A percentile compares a stretch with the other conserved stretches of the same genome.
Conservation (phyloP, 495 filamentous ascomycete species). For the Penicillium daleae region DNA sequence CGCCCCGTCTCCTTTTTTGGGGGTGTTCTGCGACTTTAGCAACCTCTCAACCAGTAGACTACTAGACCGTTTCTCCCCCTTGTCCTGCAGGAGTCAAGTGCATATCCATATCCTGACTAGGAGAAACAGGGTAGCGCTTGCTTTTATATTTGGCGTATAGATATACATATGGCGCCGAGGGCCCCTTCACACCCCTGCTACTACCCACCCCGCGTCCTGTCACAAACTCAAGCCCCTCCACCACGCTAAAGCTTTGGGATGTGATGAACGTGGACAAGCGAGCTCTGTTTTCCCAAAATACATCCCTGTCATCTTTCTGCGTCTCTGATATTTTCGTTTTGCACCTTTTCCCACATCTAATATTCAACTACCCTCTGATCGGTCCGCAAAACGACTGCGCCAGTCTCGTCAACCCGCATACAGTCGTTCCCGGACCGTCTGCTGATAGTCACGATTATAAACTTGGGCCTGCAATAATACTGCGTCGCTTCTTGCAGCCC, state of each 20-base stretch:
- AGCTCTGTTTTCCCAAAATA: constrained; percentile 11
- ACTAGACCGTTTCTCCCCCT: constrained; percentile 1
- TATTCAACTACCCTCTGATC: constrained; percentile 17
- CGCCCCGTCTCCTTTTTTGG: neutral
- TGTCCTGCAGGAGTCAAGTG: constrained; percentile 10
- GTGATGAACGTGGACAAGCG: constrained; percentile 36
- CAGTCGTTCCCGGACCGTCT: neutral
- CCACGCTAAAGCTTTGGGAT: constrained; percentile 29
- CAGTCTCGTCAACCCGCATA: constrained; percentile 8
- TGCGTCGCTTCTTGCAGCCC: constrained; percentile 20
- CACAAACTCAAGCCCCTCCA: constrained; percentile 35
- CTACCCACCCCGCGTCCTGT: constrained; percentile 26
- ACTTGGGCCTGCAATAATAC: constrained; percentile 21
- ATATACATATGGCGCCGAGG: constrained; percentile 14
- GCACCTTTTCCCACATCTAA: constrained; percentile 13
- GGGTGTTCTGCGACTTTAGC: constrained; percentile 1
- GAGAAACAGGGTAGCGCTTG: constrained; percentile 21
- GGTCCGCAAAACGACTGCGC: constrained; percentile 17
- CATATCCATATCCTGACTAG: constrained; percentile 12
- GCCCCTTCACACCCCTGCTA: constrained; percentile 9
- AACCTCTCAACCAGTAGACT: neutral
- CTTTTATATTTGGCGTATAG: constrained; percentile 25
- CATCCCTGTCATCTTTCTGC: constrained; percentile 18
- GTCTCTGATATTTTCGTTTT: constrained; percentile 19
- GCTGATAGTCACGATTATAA: neutral